Evolutionary conservation across 164 flowering plant species (phyloP), one percentile per base, ranked within the genome.

Genomic region (Paratinospora sagittata): DNA sequence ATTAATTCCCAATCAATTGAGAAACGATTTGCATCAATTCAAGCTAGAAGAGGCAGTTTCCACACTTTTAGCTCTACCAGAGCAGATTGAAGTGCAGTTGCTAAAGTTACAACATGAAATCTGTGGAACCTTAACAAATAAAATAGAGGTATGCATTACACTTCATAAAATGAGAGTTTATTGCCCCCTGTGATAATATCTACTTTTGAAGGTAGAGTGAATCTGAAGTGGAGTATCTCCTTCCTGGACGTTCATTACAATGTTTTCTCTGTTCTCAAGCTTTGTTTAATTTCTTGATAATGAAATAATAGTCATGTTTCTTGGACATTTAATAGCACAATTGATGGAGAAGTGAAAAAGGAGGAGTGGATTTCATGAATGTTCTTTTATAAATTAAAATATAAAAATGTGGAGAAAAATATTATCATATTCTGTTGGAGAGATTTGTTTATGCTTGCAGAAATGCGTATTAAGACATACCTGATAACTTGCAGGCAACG

Each of bases 1-100:
- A 70, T 82, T 82, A 37, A 63, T 95, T 69, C 78, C 80, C 45
- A 89, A 87, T 66, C 82, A 84, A 76, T 58, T 87, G 34, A 79
- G 69, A 77, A 82, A 82, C 69, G 78, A 75, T 72, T 63, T 39
- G 41, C 68, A 72, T 69, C 82, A 79, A 64, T 82, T 81, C 52
- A 92, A 78, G 77, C 67, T 83, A 36, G 73, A 81, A 67, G 85
- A 89, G 75, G 80, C 79, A 21, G 74, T 70, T 21, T 75, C 74
- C 27, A 60, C 57, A 69, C 55, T 93, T 55, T 79, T 84, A 57
- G 72, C 88, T 58, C 36, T 92, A 49, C 90, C 94, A 69, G 78
- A 81, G 69, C 79, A 78, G 71, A 78, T 87, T 34, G 88, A 87
- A 75, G 69, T 71, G 16, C 76, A 73, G 60, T 39, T 88, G 45